Conservation (phyloP, 768 basidiomycete species). For the Podaxis mareebaensis region DNA sequence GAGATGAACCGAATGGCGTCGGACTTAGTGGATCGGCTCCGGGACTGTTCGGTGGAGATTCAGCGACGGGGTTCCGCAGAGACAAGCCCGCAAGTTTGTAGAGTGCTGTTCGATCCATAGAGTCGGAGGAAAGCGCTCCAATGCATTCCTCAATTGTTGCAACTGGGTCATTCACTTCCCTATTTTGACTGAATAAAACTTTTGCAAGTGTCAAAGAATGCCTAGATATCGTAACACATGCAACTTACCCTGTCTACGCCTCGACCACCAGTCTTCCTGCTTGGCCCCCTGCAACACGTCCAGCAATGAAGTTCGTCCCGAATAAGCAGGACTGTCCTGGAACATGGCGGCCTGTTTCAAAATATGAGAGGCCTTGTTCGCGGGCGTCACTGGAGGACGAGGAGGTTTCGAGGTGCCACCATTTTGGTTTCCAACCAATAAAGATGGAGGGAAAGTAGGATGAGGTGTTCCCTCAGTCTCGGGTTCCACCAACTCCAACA, state of each 20-base stretch:
- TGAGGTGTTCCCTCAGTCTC: constrained; percentile 29
- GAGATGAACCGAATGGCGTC: constrained; percentile 51
- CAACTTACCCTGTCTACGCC: constrained; percentile 66
- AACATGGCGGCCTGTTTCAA: constrained; percentile 79
- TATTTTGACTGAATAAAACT: constrained; percentile 21
- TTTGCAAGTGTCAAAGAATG: neutral
- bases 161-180: constrained; percentile 28
- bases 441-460: constrained; percentile 54
- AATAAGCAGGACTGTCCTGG: constrained; percentile 74
- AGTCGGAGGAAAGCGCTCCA: constrained; percentile 50
- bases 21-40: constrained; percentile 53
- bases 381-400: constrained; percentile 62
- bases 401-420: neutral
- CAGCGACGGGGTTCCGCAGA: constrained; percentile 54
- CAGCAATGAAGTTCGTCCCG: constrained; percentile 58
- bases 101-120: constrained; percentile 53
- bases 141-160: constrained; percentile 48
- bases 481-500: constrained; percentile 81
- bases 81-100: constrained; percentile 70
- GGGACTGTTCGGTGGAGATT: constrained; percentile 57
- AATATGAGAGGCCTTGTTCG: constrained; percentile 55
- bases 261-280: constrained; percentile 85
- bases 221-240: neutral
- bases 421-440: constrained; percentile 44
- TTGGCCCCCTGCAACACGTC: constrained; percentile 67